These are phyloP conservation scores for Leptomonas seymouri DNA, from an alignment of 208 protist genomes.

Conservation along the genomic window DNA sequence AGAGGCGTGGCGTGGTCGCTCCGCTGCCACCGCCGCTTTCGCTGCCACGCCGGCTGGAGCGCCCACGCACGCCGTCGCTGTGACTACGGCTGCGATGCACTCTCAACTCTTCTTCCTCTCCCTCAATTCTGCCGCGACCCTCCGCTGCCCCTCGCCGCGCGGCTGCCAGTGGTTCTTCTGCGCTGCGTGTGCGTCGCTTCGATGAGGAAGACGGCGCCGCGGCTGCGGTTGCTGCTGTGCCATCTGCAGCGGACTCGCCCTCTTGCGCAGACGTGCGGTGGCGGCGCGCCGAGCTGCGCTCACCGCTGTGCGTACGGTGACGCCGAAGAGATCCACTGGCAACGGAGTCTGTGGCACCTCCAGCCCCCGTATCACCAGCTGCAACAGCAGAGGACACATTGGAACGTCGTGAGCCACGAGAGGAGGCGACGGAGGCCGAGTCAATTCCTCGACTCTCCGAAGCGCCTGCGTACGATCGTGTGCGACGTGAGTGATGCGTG, in stretches of 20 bases:
- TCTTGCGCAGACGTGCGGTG: constrained; percentile 19
- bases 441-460: constrained; percentile 4
- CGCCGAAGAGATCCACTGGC: constrained; percentile 5
- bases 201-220: not conserved
- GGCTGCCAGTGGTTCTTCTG: constrained; percentile 27
- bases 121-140: not conserved
- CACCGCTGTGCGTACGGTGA: constrained; percentile 18
- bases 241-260: not conserved
- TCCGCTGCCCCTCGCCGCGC: constrained; percentile 9
- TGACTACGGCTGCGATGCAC: constrained; percentile 35
- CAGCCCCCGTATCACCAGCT: not conserved
- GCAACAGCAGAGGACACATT: not conserved
- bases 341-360: not conserved
- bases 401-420: constrained; percentile 23
- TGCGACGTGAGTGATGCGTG: constrained; percentile 29
- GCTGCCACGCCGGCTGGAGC: not conserved
- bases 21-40: constrained; percentile 4
- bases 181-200: constrained; percentile 27
- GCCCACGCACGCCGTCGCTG: constrained; percentile 21
- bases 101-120: not conserved
- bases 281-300: not conserved
- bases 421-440: constrained; percentile 31
- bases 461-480: not conserved
- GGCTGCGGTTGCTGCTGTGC: not conserved
- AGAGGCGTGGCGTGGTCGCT: constrained; percentile 8